Evolutionary conservation across 2,329 filamentous ascomycete species (phyloP).

Genomic region (Sarocladiaceae sp.): DNA sequence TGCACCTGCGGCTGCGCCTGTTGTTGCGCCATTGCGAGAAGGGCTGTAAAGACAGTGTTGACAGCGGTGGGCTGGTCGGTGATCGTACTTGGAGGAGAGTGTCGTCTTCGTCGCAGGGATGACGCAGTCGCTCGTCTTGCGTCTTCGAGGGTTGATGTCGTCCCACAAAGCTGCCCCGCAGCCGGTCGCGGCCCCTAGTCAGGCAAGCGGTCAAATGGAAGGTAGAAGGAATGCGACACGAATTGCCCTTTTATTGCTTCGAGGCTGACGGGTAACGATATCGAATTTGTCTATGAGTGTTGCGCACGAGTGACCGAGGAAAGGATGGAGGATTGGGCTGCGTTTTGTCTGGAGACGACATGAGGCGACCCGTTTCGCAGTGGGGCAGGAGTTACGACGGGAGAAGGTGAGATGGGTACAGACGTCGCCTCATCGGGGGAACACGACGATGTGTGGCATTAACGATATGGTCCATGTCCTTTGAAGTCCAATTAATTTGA

Average conservation of each 20-base stretch:
- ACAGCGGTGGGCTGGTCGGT: background rate
- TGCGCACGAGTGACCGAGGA: background rate
- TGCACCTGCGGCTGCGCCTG: slow-evolving; percentile 60
- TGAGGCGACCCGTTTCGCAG: slow-evolving; percentile 1
- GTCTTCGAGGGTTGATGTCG: background rate
- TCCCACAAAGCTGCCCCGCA: background rate
- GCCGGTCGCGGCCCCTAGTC: background rate
- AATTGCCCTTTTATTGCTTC: too few species aligned
- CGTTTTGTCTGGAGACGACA: background rate
- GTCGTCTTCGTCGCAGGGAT: background rate
- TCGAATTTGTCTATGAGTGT: too few species aligned
- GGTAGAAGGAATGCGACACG: too few species aligned
- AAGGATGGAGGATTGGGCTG: background rate
- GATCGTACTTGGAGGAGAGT: background rate
- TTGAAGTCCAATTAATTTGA: too few species aligned
- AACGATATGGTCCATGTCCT: too few species aligned
- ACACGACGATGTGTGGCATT: too few species aligned
- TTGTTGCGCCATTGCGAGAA: slow-evolving; percentile 19
- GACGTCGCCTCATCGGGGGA: background rate
- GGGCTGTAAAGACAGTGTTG: slow-evolving; percentile 1
- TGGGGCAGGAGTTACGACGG: slow-evolving; percentile 1
- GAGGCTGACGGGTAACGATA: too few species aligned
- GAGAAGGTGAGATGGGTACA: background rate
- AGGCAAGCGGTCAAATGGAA: background rate
- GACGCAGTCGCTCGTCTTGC: background rate